Percentiles rank a stretch among this genome's conserved stretches.
These are phyloP conservation scores for Phlebiopsis gigantea DNA, from an alignment of 768 basidiomycete species.

Conservation along the genomic window DNA sequence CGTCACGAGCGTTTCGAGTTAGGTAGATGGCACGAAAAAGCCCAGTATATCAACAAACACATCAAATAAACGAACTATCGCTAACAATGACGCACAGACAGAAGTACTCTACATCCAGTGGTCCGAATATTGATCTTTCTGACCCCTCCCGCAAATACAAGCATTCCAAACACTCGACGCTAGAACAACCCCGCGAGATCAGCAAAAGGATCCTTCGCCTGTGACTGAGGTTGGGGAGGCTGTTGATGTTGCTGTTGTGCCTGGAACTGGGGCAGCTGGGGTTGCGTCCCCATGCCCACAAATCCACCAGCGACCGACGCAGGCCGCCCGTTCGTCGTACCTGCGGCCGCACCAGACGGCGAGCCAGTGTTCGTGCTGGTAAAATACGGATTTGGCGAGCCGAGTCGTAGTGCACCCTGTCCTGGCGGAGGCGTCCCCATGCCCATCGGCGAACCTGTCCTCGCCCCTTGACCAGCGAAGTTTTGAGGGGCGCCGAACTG, in stretches of 20 bases:
- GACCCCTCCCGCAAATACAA: background rate
- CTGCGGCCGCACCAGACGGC: background rate
- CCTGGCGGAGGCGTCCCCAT: constrained; percentile 26
- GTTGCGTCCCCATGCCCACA: constrained; percentile 10
- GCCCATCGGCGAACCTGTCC: constrained; percentile 8
- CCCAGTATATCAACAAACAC: too few species aligned
- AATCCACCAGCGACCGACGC: constrained; percentile 9
- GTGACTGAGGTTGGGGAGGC: constrained; percentile 25
- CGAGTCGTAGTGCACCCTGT: constrained; percentile 9
- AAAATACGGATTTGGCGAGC: constrained; percentile 21
- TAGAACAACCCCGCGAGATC: constrained; percentile 77
- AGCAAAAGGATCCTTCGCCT: constrained; percentile 78
- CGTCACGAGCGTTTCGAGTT: too few species aligned
- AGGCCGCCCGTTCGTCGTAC: background rate
- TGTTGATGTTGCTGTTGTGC: constrained; percentile 19
- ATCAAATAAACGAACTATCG: background rate
- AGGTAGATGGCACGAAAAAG: too few species aligned
- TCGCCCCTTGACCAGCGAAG: constrained; percentile 5
- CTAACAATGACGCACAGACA: constrained; percentile 1
- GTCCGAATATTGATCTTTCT: background rate
- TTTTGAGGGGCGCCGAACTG: background rate
- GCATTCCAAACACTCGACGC: background rate
- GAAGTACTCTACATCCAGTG: constrained; percentile 5
- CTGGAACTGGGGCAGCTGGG: constrained; percentile 13
- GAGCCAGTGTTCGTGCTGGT: constrained; percentile 5